These are phyloP conservation scores for Albizia julibrissin DNA, from an alignment of 306 rosid genomes.

Conservation along the genomic window DNA sequence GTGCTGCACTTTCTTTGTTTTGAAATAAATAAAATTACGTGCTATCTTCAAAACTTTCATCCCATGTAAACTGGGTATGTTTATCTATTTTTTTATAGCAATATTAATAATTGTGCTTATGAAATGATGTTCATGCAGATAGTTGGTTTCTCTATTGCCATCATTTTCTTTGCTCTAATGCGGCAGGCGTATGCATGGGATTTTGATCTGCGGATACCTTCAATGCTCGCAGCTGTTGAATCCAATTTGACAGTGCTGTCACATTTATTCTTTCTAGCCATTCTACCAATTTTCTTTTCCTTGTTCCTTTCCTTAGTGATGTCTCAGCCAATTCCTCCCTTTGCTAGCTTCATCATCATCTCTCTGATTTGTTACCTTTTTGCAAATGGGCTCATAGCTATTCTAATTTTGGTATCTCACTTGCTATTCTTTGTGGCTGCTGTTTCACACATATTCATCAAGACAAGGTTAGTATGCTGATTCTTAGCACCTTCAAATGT, in stretches of 20 bases:
- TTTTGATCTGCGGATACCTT: conserved; percentile 72
- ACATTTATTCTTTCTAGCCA: conserved; percentile 60
- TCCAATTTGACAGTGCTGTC: conserved; percentile 73
- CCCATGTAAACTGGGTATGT: background rate
- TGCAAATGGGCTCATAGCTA: conserved; percentile 73
- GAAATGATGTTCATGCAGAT: conserved; percentile 66
- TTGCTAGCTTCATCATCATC: conserved; percentile 66
- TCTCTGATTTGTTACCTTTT: conserved; percentile 77
- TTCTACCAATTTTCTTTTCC: conserved; percentile 73
- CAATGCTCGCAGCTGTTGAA: conserved; percentile 74
- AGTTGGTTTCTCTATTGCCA: conserved; percentile 77
- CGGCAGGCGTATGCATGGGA: conserved; percentile 91
- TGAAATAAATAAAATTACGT: background rate
- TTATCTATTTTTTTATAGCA: background rate
- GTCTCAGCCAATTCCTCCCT: conserved; percentile 75
- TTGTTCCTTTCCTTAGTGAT: conserved; percentile 54
- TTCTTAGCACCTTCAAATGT: conserved; percentile 24
- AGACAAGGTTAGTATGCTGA: conserved; percentile 69
- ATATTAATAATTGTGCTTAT: conserved; percentile 33
- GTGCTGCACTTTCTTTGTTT: background rate
- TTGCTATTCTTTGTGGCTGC: conserved; percentile 77
- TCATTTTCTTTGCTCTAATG: conserved; percentile 83
- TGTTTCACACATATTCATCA: conserved; percentile 73
- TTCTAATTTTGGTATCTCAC: conserved; percentile 74
- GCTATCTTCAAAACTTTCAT: background rate